Conservation (phyloP, 345 rosid genomes). For the Mercurialis annua region DNA sequence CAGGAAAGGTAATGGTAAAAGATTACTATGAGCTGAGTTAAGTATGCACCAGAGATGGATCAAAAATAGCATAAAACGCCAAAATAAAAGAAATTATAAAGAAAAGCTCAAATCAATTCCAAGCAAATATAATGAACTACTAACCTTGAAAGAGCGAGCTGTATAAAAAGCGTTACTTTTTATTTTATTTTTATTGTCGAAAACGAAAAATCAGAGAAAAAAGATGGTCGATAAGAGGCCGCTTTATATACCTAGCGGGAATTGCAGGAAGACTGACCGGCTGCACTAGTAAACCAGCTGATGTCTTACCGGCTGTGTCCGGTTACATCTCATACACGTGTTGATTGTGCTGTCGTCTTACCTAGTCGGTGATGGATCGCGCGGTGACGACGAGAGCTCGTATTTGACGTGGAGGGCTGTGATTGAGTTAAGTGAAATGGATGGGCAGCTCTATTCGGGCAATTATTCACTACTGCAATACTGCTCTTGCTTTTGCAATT, state of each 20-base stretch:
- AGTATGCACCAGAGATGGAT: conserved; percentile 28
- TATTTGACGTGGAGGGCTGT: conserved; percentile 17
- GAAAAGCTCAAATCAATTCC: not conserved
- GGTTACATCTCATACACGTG: conserved; percentile 24
- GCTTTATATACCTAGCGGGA: conserved; percentile 53
- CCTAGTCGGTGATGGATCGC: conserved; percentile 32
- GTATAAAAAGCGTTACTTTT: conserved; percentile 33
- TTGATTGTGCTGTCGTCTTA: not conserved
- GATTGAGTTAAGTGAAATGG: not conserved
- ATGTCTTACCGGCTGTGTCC: conserved; percentile 17
- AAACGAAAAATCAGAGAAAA: conserved; percentile 14
- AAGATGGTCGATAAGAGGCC: conserved; percentile 18
- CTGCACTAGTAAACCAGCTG: conserved; percentile 26
- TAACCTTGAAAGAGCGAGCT: conserved; percentile 39
- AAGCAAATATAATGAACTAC: conserved; percentile 18
- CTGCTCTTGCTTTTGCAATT: not conserved
- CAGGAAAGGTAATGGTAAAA: not conserved
- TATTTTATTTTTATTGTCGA: conserved; percentile 16
- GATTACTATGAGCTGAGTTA: not conserved
- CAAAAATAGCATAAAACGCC: not conserved
- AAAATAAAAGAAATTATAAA: not conserved
- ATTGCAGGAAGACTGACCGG: conserved; percentile 36
- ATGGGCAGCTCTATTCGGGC: conserved; percentile 10
- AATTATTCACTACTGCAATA: not conserved
- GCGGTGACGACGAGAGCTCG: conserved; percentile 31